Percentiles rank a stretch among this genome's conserved stretches.
Conservation (phyloP, 306 rosid genomes). For the Inga leiocalycina region DNA sequence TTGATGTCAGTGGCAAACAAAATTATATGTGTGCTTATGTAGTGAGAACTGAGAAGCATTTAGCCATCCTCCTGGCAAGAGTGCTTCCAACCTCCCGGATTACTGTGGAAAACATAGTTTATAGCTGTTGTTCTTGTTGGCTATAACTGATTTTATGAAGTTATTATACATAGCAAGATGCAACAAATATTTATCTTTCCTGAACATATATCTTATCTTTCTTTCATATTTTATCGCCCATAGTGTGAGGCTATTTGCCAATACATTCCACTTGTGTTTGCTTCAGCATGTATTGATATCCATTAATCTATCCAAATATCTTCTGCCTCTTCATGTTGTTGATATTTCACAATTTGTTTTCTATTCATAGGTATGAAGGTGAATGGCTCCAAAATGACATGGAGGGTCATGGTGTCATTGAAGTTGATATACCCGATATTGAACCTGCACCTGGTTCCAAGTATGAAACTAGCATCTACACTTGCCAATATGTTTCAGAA, state of each 20-base stretch:
- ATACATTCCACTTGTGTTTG: neutral
- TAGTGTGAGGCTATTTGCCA: constrained; percentile 3
- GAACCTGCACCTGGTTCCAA: constrained; percentile 93
- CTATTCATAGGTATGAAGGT: constrained; percentile 82
- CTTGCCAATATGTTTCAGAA: constrained; percentile 19
- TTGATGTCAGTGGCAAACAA: neutral
- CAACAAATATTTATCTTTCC: neutral
- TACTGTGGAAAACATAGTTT: neutral
- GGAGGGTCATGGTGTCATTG: constrained; percentile 96
- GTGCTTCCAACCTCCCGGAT: neutral
- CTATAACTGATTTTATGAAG: constrained; percentile 6
- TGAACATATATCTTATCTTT: constrained; percentile 6
- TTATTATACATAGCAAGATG: constrained; percentile 7
- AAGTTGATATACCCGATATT: constrained; percentile 85
- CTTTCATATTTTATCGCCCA: constrained; percentile 8
- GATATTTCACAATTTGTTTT: constrained; percentile 28
- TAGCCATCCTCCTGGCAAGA: neutral
- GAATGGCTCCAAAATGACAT: constrained; percentile 90
- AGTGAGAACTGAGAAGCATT: neutral
- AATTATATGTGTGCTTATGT: neutral
- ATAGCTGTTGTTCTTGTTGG: constrained; percentile 1
- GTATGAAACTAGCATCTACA: constrained; percentile 51
- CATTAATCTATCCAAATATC: constrained; percentile 15
- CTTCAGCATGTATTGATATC: neutral
- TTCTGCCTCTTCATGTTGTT: constrained; percentile 22